Conservation (phyloP, 1,284 basidiomycete species). For the Anthracocystis walkeri region DNA sequence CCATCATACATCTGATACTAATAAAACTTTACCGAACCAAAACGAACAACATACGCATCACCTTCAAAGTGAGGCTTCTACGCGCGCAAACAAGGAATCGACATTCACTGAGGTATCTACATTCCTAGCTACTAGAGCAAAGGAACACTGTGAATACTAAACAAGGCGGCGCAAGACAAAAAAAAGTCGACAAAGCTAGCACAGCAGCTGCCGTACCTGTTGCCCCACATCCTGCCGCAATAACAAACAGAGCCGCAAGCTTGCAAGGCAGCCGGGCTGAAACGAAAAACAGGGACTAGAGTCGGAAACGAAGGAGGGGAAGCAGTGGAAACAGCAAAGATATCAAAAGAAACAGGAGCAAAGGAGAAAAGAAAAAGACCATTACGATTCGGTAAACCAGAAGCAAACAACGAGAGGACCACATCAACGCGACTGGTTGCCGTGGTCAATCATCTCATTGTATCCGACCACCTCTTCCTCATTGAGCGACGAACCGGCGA, state of each 20-base stretch:
- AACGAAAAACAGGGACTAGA: conserved; percentile 1
- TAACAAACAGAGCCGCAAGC: conserved; percentile 11
- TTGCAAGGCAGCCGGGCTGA: conserved; percentile 15
- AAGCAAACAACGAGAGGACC: conserved; percentile 1
- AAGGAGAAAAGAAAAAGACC: conserved; percentile 4
- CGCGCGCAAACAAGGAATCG: conserved; percentile 5
- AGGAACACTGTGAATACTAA: not conserved
- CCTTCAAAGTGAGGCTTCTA: conserved; percentile 1
- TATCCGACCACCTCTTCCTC: conserved; percentile 67
- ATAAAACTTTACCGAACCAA: not conserved
- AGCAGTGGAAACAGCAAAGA: not conserved
- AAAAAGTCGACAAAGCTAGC: conserved; percentile 18
- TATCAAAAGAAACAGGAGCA: conserved; percentile 3
- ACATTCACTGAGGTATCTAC: not conserved
- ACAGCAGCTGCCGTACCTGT: conserved; percentile 9
- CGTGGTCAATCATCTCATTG: conserved; percentile 64
- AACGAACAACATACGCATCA: not conserved
- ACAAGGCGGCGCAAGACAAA: not conserved
- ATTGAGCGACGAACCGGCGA: conserved; percentile 59
- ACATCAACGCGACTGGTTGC: conserved; percentile 49
- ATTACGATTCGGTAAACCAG: conserved; percentile 11
- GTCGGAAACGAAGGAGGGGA: too few species aligned
- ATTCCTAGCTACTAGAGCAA: conserved; percentile 5
- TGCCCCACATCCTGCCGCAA: conserved; percentile 1
- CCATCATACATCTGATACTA: not conserved